Evolutionary conservation across 345 rosid species (phyloP), one percentile per base, ranked within the genome.

Genomic region (Dipteronia dyeriana): DNA sequence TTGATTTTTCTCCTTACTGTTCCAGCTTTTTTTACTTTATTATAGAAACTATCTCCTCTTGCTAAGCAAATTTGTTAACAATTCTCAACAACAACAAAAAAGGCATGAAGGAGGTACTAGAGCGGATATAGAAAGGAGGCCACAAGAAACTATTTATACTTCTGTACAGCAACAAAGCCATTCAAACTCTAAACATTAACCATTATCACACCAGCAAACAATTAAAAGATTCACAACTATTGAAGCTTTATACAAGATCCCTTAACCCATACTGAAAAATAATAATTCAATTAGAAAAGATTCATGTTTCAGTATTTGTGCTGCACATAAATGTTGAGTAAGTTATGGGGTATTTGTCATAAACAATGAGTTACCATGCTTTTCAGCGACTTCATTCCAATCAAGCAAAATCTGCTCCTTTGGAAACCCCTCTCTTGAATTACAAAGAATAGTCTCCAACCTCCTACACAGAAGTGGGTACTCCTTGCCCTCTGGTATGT

Each of bases 371-470:
- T 86, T 77, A 82, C 98, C 98, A 74, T 84, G 76, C 71, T 85
- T 91, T 76, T 93, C 89, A 45, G 98, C 97, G 76, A 90, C 80
- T 75, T 88, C 84, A 77, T 95, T 95, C 98, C 98, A 95, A 77
- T 95, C 97, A 45, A 95, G 97, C 73, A 93, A 83, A 86, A 88
- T 81, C 83, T 95, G 90, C 86, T 94, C 97, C 79, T 61, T 84
- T 23, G 78, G 68, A 16, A 78, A 71, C 66, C 74, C 80, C 4
- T 78, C 79, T 38, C 63, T 80, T 53, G 67, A 82, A 69, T 74
- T 54, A 79, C 29, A 4, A 57, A 85, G 80, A 76, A 89, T 39
- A 70, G 77, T 78, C 53, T 84, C 86, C 59, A 87, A 71, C 83
- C 79, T 95, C 80, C 97, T 86, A 78, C 91, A 88, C 0, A 95